phyloP scores from a whole-genome alignment of 2,329 filamentous ascomycete genomes.

The Boeremia exigua region DNA sequence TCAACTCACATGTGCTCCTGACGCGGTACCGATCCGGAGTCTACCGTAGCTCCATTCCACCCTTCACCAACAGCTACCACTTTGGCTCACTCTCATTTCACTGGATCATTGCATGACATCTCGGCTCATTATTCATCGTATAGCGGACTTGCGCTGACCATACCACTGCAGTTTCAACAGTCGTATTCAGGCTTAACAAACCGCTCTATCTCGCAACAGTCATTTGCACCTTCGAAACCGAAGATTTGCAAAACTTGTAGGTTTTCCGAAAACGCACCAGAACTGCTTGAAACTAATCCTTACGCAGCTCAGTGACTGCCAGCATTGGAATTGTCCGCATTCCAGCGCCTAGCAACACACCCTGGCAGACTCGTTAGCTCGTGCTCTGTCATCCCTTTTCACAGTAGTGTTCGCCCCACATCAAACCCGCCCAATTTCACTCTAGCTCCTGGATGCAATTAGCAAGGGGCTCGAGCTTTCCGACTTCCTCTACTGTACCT shows the following conservation, averaged over 20 bases:
- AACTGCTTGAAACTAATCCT: slow-evolving; percentile 30
- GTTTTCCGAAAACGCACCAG: slow-evolving; percentile 6
- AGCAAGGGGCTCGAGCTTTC: slow-evolving; percentile 47
- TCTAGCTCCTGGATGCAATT: slow-evolving; percentile 53
- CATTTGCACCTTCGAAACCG: slow-evolving; percentile 25
- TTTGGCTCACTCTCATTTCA: slow-evolving; percentile 6
- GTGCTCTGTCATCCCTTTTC: slow-evolving; percentile 56
- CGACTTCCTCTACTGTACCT: slow-evolving; percentile 41
- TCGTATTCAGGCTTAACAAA: slow-evolving; percentile 21
- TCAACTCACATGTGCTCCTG: slow-evolving; percentile 7
- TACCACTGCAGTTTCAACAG: slow-evolving; percentile 12
- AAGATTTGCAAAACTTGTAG: slow-evolving; percentile 33
- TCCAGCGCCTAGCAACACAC: slow-evolving; percentile 52
- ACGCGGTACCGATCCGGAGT: slow-evolving; percentile 8
- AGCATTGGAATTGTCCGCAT: slow-evolving; percentile 50
- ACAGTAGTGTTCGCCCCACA: slow-evolving; percentile 41
- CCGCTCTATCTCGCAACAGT: slow-evolving; percentile 23
- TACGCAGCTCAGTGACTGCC: slow-evolving; percentile 45
- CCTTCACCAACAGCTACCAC: neutral
- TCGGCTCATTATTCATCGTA: neutral
- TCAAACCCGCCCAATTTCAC: slow-evolving; percentile 46
- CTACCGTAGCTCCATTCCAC: slow-evolving; percentile 13
- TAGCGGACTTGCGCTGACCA: slow-evolving; percentile 21
- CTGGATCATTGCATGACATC: slow-evolving; percentile 3
- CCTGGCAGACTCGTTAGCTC: slow-evolving; percentile 61